Conservation (phyloP, 768 basidiomycete genomes). For the Podaxis sp. region DNA sequence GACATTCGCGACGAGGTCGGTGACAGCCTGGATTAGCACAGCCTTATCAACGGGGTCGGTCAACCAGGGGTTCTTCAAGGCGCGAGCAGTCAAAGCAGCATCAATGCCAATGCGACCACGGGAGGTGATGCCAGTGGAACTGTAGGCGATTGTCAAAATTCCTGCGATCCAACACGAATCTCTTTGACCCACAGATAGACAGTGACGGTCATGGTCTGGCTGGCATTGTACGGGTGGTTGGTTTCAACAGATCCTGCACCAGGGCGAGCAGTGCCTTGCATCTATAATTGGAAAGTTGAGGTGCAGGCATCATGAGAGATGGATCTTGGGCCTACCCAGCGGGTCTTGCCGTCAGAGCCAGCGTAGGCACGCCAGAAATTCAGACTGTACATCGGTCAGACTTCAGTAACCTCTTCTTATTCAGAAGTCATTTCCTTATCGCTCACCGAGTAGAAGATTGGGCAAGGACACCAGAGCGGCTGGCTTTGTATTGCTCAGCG, state of each 20-base stretch:
- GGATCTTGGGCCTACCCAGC: conserved; percentile 39
- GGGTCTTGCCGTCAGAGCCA: conserved; percentile 44
- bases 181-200: conserved; percentile 45
- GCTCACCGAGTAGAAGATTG: conserved; percentile 53
- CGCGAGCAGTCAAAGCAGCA: conserved; percentile 45
- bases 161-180: not conserved
- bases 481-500: conserved; percentile 50
- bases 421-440: not conserved
- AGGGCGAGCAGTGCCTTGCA: conserved; percentile 67
- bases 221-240: conserved; percentile 49
- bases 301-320: not conserved
- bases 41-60: conserved; percentile 56
- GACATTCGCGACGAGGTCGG: conserved; percentile 45
- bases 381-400: not conserved
- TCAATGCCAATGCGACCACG: conserved; percentile 64
- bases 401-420: not conserved
- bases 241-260: conserved; percentile 55
- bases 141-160: conserved; percentile 17
- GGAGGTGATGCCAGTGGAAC: conserved; percentile 61
- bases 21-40: conserved; percentile 48
- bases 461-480: conserved; percentile 56
- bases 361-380: conserved; percentile 64
- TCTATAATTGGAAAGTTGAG: conserved; percentile 26
- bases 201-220: conserved; percentile 63
- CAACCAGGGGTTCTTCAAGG: conserved; percentile 59